Conservation (phyloP, 805 yeast genomes). For the Yarrowia porcina region DNA sequence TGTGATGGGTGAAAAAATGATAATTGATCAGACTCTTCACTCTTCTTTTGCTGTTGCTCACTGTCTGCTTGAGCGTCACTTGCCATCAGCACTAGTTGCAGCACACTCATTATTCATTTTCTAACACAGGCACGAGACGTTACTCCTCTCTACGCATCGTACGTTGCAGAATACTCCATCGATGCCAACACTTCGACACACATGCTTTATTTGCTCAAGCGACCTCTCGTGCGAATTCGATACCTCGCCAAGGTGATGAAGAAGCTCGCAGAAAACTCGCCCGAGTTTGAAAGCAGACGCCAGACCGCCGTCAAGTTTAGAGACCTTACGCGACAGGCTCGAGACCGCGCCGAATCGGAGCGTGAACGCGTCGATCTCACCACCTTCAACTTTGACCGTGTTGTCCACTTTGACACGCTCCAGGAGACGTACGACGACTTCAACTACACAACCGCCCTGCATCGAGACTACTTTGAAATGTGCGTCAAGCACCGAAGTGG, state of each 20-base stretch:
- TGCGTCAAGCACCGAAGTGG: slow-evolving; percentile 23
- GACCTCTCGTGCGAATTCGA: slow-evolving; percentile 25
- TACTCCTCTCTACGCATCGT: slow-evolving; percentile 2
- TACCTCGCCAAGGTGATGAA: slow-evolving; percentile 26
- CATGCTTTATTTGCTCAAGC: slow-evolving; percentile 23
- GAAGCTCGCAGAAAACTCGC: slow-evolving; percentile 9
- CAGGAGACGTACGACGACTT: slow-evolving; percentile 3
- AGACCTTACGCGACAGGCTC: neutral
- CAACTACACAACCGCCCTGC: slow-evolving; percentile 5
- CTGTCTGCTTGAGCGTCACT: no score
- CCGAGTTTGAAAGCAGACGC: neutral
- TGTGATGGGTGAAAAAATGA: no score
- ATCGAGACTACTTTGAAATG: slow-evolving; percentile 26
- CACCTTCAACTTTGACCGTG: slow-evolving; percentile 24
- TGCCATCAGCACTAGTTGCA: no score
- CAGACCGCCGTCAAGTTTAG: slow-evolving; percentile 8
- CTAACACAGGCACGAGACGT: slow-evolving; percentile 20
- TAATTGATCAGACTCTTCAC: no score
- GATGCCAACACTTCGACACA: neutral
- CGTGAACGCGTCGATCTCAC: slow-evolving; percentile 18
- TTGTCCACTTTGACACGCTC: slow-evolving; percentile 17
- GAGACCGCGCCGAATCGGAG: slow-evolving; percentile 13
- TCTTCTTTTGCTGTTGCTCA: no score
- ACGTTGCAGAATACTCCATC: neutral
- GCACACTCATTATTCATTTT: no score